phyloP scores from a whole-genome alignment of 371 early-diverging fungal genomes.

The Enterospora canceri region DNA sequence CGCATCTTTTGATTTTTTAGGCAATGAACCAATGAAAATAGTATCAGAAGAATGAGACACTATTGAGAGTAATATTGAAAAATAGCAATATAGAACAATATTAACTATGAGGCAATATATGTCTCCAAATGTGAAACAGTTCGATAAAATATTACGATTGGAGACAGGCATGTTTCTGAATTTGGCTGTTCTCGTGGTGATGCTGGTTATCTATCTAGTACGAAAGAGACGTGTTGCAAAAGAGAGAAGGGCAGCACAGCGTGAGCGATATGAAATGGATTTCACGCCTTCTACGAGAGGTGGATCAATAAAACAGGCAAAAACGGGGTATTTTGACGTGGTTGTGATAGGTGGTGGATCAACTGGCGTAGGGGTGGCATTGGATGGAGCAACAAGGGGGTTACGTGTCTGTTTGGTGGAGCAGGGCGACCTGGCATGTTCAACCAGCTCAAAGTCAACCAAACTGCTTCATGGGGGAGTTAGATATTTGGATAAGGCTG shows the following conservation, averaged over 20 bases:
- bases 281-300: constrained; percentile 42
- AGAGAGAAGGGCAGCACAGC: not conserved
- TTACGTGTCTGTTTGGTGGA: constrained; percentile 86
- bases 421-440: constrained; percentile 82
- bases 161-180: no score
- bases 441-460: constrained; percentile 83
- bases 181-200: no score
- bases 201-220: no score
- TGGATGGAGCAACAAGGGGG: constrained; percentile 90
- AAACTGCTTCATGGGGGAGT: constrained; percentile 98
- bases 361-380: constrained; percentile 81
- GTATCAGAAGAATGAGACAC: no score
- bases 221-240: constrained; percentile 9
- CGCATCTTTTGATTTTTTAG: no score
- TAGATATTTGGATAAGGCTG: constrained; percentile 90
- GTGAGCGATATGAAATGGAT: not conserved
- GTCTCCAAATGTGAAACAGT: no score
- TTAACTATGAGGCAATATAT: no score
- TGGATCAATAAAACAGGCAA: constrained; percentile 19
- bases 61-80: no score
- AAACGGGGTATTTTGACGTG: constrained; percentile 61
- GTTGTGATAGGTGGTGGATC: constrained; percentile 92
- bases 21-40: not conserved
- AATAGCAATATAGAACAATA: no score
- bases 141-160: no score